These are phyloP conservation scores for Colletotrichum zoysiae DNA, from an alignment of 2,329 filamentous ascomycete species.

Conservation along the genomic window DNA sequence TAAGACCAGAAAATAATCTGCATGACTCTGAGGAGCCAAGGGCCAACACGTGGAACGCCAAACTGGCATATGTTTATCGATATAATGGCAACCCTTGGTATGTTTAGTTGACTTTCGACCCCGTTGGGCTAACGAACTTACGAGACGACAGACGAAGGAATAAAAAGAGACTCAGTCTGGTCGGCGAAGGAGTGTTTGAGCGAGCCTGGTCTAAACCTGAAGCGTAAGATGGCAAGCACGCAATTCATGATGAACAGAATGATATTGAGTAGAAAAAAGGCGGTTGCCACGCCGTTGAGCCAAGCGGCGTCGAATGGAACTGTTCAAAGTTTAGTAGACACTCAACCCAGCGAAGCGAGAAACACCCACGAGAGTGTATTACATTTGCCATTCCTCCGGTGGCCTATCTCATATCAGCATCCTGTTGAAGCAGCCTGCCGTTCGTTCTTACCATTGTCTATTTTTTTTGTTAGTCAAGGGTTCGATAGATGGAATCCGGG, in stretches of 20 bases:
- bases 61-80: constrained; percentile 85
- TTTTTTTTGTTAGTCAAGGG: constrained; percentile 36
- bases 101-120: neutral
- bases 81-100: constrained; percentile 76
- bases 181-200: constrained; percentile 80
- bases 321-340: constrained; percentile 65
- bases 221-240: constrained; percentile 74
- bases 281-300: constrained; percentile 68
- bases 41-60: constrained; percentile 70
- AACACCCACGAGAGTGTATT: constrained; percentile 63
- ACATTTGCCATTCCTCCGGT: constrained; percentile 69
- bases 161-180: constrained; percentile 83
- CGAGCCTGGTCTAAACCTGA: constrained; percentile 76
- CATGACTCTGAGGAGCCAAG: constrained; percentile 72
- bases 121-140: constrained; percentile 45
- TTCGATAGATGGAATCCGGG: neutral
- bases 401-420: constrained; percentile 53
- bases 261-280: constrained; percentile 74
- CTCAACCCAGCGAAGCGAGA: constrained; percentile 65
- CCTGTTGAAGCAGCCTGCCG: neutral
- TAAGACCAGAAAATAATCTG: constrained; percentile 82
- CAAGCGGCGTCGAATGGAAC: constrained; percentile 68
- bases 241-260: constrained; percentile 73
- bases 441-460: constrained; percentile 50
- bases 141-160: constrained; percentile 73